Percentiles rank a stretch among this genome's conserved stretches.
phyloP scores from a whole-genome alignment of 108 stramenopile genomes.

The Nitzschia sp. region DNA sequence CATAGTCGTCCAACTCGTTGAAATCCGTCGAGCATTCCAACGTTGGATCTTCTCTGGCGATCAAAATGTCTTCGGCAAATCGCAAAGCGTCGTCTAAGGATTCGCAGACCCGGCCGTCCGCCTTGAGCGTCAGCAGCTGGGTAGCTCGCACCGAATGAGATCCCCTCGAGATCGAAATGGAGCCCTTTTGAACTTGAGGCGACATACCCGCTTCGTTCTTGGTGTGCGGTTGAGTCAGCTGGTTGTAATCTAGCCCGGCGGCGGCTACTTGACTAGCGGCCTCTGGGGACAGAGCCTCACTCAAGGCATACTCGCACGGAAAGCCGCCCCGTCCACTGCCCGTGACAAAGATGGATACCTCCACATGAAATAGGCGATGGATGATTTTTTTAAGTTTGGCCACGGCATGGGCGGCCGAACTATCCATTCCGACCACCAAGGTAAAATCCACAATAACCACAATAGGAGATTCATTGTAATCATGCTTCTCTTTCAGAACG shows the following conservation, averaged over 20 bases:
- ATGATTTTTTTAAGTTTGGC: conserved; percentile 64
- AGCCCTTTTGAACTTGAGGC: conserved; percentile 1
- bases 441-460: conserved; percentile 80
- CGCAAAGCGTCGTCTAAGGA: conserved; percentile 66
- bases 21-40: background rate
- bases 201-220: background rate
- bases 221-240: background rate
- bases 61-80: conserved; percentile 73
- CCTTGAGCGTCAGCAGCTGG: conserved; percentile 18
- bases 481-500: conserved; percentile 39
- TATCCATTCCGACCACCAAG: conserved; percentile 73
- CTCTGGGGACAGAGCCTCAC: conserved; percentile 36
- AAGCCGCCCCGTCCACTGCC: conserved; percentile 65
- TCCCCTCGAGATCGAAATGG: conserved; percentile 14
- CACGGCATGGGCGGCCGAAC: conserved; percentile 75
- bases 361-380: conserved; percentile 45
- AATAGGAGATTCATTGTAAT: conserved; percentile 36
- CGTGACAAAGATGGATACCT: conserved; percentile 66
- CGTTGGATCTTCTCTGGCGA: conserved; percentile 50
- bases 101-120: conserved; percentile 51
- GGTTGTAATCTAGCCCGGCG: conserved; percentile 19
- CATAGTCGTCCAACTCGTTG: conserved; percentile 3
- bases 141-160: conserved; percentile 18
- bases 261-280: background rate
- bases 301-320: conserved; percentile 62